Percentiles rank a stretch among this genome's conserved stretches.
Evolutionary conservation across 106 monocot species (phyloP).

Genomic region (Alisma plantagoaquatica): DNA sequence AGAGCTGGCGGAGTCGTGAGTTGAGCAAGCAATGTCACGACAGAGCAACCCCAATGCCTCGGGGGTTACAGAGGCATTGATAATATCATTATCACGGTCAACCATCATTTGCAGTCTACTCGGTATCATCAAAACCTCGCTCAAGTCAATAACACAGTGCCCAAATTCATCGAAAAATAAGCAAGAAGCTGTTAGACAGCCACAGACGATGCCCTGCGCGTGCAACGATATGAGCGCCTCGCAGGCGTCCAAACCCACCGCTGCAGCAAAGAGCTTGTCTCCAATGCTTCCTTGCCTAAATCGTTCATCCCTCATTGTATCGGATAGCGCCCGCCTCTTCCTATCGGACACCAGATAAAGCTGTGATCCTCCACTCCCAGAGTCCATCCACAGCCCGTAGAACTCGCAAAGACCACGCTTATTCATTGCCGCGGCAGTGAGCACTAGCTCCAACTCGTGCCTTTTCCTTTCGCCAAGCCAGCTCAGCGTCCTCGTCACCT

Average conservation of each 20-base stretch:
- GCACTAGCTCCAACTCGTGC: conserved; percentile 22
- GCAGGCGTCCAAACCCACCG: conserved; percentile 48
- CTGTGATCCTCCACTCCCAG: conserved; percentile 20
- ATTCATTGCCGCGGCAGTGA: conserved; percentile 27
- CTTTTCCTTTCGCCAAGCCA: conserved; percentile 25
- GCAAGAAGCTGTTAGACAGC: conserved; percentile 40
- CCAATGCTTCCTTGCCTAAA: too few species aligned
- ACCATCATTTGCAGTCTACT: conserved; percentile 19
- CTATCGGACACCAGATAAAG: conserved; percentile 60
- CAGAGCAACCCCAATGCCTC: conserved; percentile 29
- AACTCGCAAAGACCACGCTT: conserved; percentile 39
- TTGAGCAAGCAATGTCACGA: not conserved
- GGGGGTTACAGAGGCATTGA: conserved; percentile 24
- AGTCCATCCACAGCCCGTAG: conserved; percentile 73
- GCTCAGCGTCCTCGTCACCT: conserved; percentile 27
- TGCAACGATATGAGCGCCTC: conserved; percentile 65
- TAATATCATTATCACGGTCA: not conserved
- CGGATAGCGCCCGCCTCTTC: conserved; percentile 9
- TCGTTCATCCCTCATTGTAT: conserved; percentile 8
- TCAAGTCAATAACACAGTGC: conserved; percentile 68
- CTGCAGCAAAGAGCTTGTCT: conserved; percentile 3
- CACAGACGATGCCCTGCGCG: conserved; percentile 42
- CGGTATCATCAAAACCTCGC: conserved; percentile 26
- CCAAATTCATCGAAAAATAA: conserved; percentile 56
- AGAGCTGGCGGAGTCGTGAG: not conserved